Conservation (phyloP, 2,329 filamentous ascomycete species). For the Fusarium sp. region DNA sequence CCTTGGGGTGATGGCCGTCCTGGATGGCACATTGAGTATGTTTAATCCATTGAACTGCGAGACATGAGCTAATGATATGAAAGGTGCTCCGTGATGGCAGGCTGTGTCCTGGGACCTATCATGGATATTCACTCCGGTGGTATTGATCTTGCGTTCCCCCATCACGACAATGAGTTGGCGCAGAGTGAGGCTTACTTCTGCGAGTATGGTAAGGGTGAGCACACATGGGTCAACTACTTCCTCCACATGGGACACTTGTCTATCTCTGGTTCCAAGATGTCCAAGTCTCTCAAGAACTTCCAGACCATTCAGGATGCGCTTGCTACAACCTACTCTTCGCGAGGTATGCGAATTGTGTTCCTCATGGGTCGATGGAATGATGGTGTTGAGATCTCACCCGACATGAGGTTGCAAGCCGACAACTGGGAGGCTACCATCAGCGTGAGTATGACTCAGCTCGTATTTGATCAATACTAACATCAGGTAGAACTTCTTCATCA, state of each 20-base stretch:
- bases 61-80: background rate
- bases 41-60: background rate
- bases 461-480: slow-evolving; percentile 28
- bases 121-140: slow-evolving; percentile 96
- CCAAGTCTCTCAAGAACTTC: slow-evolving; percentile 95
- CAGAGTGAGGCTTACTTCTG: slow-evolving; percentile 89
- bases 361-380: slow-evolving; percentile 90
- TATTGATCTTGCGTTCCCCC: slow-evolving; percentile 89
- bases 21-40: slow-evolving; percentile 89
- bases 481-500: slow-evolving; percentile 67
- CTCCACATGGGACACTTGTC: slow-evolving; percentile 90
- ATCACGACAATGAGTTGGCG: slow-evolving; percentile 92
- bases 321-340: slow-evolving; percentile 74
- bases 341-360: slow-evolving; percentile 86
- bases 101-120: slow-evolving; percentile 81
- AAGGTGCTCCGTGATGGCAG: slow-evolving; percentile 90
- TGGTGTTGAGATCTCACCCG: slow-evolving; percentile 88
- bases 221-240: slow-evolving; percentile 96
- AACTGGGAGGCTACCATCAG: slow-evolving; percentile 85
- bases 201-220: slow-evolving; percentile 60
- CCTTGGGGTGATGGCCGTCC: slow-evolving; percentile 89
- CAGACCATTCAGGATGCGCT: slow-evolving; percentile 90
- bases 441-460: slow-evolving; percentile 51
- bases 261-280: slow-evolving; percentile 95
- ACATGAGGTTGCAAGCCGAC: slow-evolving; percentile 78